These are phyloP conservation scores for Trichosporon sp. DNA, from an alignment of 1,284 basidiomycete genomes.

Conservation along the genomic window DNA sequence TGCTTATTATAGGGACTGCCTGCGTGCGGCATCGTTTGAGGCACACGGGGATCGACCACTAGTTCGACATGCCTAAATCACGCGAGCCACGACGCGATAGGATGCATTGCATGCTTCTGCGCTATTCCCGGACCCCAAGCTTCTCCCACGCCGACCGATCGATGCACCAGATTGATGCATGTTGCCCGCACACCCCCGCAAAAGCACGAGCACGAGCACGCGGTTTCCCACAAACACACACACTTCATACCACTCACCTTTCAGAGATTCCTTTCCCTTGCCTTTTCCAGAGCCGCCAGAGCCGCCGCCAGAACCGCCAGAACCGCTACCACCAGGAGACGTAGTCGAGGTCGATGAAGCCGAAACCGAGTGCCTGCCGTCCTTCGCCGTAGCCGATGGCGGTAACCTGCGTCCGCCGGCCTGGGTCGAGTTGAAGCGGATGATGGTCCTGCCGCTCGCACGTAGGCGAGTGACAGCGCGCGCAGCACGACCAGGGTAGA, in stretches of 20 bases:
- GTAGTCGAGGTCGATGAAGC: background rate
- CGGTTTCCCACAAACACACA: background rate
- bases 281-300: background rate
- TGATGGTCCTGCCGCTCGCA: background rate
- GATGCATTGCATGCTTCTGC: slow-evolving; percentile 4
- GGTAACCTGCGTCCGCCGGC: background rate
- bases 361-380: background rate
- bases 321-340: background rate
- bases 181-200: too few relatives aligned
- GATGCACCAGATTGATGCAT: too few relatives aligned
- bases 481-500: background rate
- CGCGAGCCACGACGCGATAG: slow-evolving; percentile 1
- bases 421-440: slow-evolving; percentile 2
- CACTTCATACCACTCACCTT: too few relatives aligned
- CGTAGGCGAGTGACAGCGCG: background rate
- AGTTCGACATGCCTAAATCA: slow-evolving; percentile 2
- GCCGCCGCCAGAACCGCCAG: background rate
- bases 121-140: background rate
- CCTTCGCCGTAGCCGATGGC: background rate
- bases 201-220: too few relatives aligned
- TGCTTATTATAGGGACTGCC: background rate
- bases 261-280: background rate
- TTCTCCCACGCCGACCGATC: background rate
- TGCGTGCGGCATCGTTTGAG: background rate
- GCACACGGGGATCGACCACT: slow-evolving; percentile 4